Percentiles rank a stretch among this genome's conserved stretches.
phyloP scores from a whole-genome alignment of 2,329 filamentous ascomycete genomes.

The Thelonectria rubi region DNA sequence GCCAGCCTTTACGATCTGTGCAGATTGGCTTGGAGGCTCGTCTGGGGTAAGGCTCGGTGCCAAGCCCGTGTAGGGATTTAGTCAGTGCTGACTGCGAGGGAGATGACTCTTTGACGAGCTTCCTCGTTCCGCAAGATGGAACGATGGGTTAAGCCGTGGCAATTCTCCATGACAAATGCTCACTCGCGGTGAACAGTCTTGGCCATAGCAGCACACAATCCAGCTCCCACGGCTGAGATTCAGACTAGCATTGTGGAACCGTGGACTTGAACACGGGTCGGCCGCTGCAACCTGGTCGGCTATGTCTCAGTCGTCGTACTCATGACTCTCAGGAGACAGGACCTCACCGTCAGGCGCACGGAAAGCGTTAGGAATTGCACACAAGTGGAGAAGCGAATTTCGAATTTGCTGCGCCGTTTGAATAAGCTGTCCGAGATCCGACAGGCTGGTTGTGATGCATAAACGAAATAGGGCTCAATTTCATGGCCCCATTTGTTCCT shows the following conservation, averaged over 20 bases:
- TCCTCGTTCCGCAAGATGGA: neutral
- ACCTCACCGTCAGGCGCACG: too few species aligned
- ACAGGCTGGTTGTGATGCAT: neutral
- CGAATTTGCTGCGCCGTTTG: neutral
- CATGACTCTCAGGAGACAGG: too few species aligned
- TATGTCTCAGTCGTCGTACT: neutral
- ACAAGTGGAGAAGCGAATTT: neutral
- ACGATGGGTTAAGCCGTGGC: neutral
- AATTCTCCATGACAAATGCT: neutral
- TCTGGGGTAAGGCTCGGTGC: neutral
- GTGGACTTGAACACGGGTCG: neutral
- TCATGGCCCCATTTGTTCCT: neutral
- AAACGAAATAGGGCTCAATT: neutral
- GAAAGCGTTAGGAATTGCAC: neutral
- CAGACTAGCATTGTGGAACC: neutral
- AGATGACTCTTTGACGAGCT: neutral
- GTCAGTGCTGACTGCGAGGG: neutral
- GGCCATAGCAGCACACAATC: neutral
- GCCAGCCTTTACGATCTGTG: slow-evolving; percentile 2
- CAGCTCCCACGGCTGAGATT: neutral
- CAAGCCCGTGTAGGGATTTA: neutral
- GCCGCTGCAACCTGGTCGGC: neutral
- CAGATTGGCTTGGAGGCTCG: slow-evolving; percentile 13
- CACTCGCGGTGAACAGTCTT: too few species aligned
- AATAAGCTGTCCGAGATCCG: neutral